phyloP scores from a whole-genome alignment of 345 rosid species.

The Camelina neglecta region DNA sequence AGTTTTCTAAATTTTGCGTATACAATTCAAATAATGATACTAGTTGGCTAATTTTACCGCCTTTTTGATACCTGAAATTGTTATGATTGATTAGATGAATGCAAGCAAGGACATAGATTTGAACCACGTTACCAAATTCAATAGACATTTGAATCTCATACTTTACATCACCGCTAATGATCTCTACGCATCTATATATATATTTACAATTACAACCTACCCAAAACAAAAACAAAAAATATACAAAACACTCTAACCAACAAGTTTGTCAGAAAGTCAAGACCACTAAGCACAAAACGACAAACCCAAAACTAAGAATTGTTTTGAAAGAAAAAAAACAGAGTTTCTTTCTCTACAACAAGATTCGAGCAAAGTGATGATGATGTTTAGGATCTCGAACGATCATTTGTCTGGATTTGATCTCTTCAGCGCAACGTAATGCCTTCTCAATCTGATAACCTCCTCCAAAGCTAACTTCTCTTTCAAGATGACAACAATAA shows the following conservation, averaged over 20 bases:
- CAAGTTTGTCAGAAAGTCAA: slow-evolving; percentile 40
- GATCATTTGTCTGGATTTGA: slow-evolving; percentile 62
- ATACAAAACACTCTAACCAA: slow-evolving; percentile 13
- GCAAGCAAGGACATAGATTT: background rate
- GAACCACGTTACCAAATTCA: slow-evolving; percentile 14
- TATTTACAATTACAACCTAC: slow-evolving; percentile 15
- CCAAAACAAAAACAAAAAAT: background rate
- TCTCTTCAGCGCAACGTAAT: slow-evolving; percentile 78
- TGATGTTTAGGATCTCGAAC: slow-evolving; percentile 49
- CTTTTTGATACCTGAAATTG: background rate
- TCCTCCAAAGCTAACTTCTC: slow-evolving; percentile 87
- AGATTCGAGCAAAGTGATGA: slow-evolving; percentile 55
- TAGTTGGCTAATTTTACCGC: background rate
- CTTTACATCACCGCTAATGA: slow-evolving; percentile 15
- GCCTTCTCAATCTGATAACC: slow-evolving; percentile 87
- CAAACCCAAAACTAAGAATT: background rate
- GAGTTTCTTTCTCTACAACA: slow-evolving; percentile 49
- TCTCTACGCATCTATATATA: slow-evolving; percentile 18
- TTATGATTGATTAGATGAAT: background rate
- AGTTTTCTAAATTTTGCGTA: background rate
- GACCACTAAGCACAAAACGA: slow-evolving; percentile 29
- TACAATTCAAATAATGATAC: background rate
- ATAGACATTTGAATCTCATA: slow-evolving; percentile 12
- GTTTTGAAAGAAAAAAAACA: background rate
- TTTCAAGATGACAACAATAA: slow-evolving; percentile 83